Conservation (phyloP, 2,329 filamentous ascomycete genomes). For the Pseudocercospora fuligena region DNA sequence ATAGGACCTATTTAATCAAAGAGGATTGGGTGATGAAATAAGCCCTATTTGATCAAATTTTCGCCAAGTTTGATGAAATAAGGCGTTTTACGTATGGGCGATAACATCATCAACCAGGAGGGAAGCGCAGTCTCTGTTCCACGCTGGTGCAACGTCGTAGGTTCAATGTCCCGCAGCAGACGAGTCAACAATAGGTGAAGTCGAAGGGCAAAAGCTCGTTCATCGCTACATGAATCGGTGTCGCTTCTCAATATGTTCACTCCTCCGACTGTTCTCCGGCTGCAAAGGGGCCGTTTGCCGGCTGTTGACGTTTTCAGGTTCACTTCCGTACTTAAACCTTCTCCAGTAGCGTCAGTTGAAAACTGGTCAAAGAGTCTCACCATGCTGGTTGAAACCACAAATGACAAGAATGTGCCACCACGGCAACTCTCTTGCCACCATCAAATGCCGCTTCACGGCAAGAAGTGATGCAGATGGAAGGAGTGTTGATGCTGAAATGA, state of each 20-base stretch:
- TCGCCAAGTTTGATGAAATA: too few species aligned
- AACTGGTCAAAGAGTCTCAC: background rate
- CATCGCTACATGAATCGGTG: background rate
- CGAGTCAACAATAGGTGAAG: background rate
- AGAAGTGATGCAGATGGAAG: background rate
- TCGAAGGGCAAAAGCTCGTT: background rate
- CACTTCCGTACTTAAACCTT: background rate
- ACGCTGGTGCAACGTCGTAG: constrained; percentile 1
- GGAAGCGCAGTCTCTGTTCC: background rate
- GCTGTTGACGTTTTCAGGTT: background rate
- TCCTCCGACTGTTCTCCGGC: background rate
- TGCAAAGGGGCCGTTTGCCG: background rate
- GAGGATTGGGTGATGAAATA: too few species aligned
- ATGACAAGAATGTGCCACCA: background rate
- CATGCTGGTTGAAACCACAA: background rate
- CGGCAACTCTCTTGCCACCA: background rate
- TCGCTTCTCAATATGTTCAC: background rate
- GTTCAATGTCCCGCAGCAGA: background rate
- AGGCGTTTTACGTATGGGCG: too few species aligned
- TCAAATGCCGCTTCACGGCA: background rate
- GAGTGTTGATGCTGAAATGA: background rate
- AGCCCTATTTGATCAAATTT: too few species aligned
- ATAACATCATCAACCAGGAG: background rate
- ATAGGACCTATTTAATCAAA: too few species aligned
- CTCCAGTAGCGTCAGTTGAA: background rate